Evolutionary conservation across 2,329 filamentous ascomycete genomes (phyloP).

Genomic region (Nemania sp.): DNA sequence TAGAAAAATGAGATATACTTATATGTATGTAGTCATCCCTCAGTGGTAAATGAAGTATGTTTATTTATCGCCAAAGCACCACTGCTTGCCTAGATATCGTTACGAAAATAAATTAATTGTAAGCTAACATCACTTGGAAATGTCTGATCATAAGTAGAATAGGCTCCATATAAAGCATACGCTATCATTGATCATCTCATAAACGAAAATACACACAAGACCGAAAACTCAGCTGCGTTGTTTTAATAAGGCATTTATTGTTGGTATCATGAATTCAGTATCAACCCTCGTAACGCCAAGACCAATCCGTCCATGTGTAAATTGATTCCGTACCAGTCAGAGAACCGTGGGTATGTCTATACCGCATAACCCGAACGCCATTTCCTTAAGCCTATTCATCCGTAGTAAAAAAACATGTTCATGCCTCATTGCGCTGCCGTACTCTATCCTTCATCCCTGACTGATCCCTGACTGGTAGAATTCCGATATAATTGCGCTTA

Average conservation of each 20-base stretch:
- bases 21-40: too few relatives aligned
- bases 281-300: constrained; percentile 27
- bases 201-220: not conserved
- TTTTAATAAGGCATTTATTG: constrained; percentile 13
- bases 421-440: constrained; percentile 8
- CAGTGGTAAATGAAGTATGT: too few relatives aligned
- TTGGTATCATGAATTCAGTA: constrained; percentile 33
- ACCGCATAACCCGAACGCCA: constrained; percentile 19
- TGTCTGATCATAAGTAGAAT: too few relatives aligned
- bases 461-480: not conserved
- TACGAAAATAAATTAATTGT: too few relatives aligned
- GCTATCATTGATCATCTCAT: not conserved
- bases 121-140: too few relatives aligned
- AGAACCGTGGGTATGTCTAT: constrained; percentile 17
- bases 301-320: constrained; percentile 6
- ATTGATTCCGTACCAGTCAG: constrained; percentile 6
- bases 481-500: not conserved
- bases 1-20: too few relatives aligned
- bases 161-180: not conserved
- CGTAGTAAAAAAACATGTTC: not conserved
- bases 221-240: not conserved
- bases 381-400: not conserved
- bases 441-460: not conserved
- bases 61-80: too few relatives aligned
- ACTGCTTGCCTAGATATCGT: too few relatives aligned